Evolutionary conservation across 2,329 filamentous ascomycete genomes (phyloP).

Genomic region (Calonectria naviculata): DNA sequence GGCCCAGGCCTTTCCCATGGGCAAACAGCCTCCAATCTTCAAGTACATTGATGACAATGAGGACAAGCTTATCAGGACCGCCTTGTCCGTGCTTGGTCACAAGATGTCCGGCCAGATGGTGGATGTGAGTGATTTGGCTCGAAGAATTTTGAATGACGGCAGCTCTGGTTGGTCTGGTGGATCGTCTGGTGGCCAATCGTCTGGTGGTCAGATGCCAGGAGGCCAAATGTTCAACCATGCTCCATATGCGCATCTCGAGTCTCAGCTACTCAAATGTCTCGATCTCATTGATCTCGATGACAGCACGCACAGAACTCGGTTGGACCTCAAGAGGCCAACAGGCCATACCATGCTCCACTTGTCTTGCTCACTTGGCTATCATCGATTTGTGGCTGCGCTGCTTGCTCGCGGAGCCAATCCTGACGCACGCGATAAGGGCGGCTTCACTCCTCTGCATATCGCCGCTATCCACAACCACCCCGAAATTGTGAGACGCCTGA

Average conservation of each 20-base stretch:
- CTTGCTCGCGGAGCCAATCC: constrained; percentile 82
- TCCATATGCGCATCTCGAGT: constrained; percentile 67
- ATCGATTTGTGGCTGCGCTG: constrained; percentile 80
- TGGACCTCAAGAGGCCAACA: constrained; percentile 73
- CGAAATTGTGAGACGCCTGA: constrained; percentile 80
- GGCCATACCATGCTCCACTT: constrained; percentile 87
- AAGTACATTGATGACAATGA: constrained; percentile 80
- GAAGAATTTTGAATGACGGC: constrained; percentile 67
- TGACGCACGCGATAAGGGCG: constrained; percentile 79
- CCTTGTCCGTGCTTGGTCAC: constrained; percentile 71
- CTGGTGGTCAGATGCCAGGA: constrained; percentile 55
- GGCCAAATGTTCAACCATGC: constrained; percentile 57
- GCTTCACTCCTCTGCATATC: constrained; percentile 85
- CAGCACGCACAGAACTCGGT: constrained; percentile 72
- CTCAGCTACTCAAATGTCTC: constrained; percentile 77
- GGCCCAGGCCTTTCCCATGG: constrained; percentile 48
- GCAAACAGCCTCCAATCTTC: constrained; percentile 66
- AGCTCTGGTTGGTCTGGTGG: constrained; percentile 59
- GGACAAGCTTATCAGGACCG: constrained; percentile 74
- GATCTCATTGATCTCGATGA: constrained; percentile 84
- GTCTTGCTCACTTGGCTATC: constrained; percentile 79
- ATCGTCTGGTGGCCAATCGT: constrained; percentile 51
- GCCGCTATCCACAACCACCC: constrained; percentile 81
- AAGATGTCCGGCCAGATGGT: constrained; percentile 74
- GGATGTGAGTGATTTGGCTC: constrained; percentile 70